Evolutionary conservation across 2,329 filamentous ascomycete species (phyloP), one percentile per base, ranked within the genome.

Genomic region (Cytospora piceae): DNA sequence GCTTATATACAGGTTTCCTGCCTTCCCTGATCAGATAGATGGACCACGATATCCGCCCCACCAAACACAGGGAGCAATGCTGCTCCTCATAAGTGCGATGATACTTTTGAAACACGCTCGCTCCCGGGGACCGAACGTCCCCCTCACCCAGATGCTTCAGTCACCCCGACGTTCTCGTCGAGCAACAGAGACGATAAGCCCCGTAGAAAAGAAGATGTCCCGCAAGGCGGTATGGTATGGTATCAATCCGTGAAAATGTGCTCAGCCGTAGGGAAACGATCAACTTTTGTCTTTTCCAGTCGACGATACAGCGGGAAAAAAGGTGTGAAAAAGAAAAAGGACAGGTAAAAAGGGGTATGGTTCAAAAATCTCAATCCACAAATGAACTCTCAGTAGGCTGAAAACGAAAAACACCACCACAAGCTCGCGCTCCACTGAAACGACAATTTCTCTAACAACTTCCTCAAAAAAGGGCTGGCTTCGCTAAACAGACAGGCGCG

Each of bases 211-310:
- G 29, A 49, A 51, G 17, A 42, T 15, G 39, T 32, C 29, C 59
- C 20, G 46, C 15, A 57, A 59, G 58, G 66, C 46, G 60, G 63
- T 34, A 62, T 61, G 66, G 66, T 68, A 63, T 68, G 66, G 66
- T 68, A 68, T 68, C 66, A 68, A 66, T 60, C 54, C 51, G 63
- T 58, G 55, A 52, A 58, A 61, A 39, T 53, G 39, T 54, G 66
- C 63, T 66, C 57, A 58, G 58, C 65, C 65, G 53, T 63, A 32
- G 57, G 56, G 46, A 56, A 59, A 60, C 51, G 61, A 53, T 39
- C 42, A 52, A 66, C 63, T 66, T 66, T n/a, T 63, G 58, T 65
- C 59, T 66, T 63, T 37, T 63, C 60, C 59, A 59, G 63, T 46
- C 17, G 56, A 49, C 29, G 37, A 49, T 49, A 29, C 32, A 63